Conservation (phyloP, 164 flowering plant genomes). For the Tetracentron sinense region DNA sequence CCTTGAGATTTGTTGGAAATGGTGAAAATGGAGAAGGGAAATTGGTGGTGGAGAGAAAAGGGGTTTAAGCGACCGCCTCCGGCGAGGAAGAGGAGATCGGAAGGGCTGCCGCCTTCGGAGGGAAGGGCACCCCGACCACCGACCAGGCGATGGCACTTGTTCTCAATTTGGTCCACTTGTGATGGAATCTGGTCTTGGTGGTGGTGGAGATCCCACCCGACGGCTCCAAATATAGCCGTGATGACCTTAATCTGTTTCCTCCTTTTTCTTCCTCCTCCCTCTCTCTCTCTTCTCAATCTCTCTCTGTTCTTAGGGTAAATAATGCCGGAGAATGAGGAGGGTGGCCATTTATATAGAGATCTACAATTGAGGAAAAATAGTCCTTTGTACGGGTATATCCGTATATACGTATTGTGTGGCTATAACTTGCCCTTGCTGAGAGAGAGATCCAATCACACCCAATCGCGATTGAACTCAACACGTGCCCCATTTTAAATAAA, state of each 20-base stretch:
- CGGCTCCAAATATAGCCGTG: conserved; percentile 36
- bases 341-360: neutral
- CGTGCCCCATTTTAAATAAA: too few species aligned
- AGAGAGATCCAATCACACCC: too few species aligned
- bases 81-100: conserved; percentile 75
- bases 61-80: conserved; percentile 42
- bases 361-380: too few species aligned
- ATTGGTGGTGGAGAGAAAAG: neutral
- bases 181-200: neutral
- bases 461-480: too few species aligned
- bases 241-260: conserved; percentile 14
- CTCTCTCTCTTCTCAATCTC: neutral
- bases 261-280: neutral
- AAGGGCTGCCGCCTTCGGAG: conserved; percentile 76
- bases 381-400: too few species aligned
- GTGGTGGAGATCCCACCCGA: conserved; percentile 26
- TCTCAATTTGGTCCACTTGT: conserved; percentile 10
- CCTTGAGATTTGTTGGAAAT: too few species aligned
- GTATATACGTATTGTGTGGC: too few species aligned
- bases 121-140: conserved; percentile 80
- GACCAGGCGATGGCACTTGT: conserved; percentile 2
- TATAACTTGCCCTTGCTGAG: too few species aligned
- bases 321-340: too few species aligned
- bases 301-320: neutral
- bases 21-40: neutral